phyloP scores from a whole-genome alignment of 2,329 filamentous ascomycete species.

The Delphinella strobiligena region DNA sequence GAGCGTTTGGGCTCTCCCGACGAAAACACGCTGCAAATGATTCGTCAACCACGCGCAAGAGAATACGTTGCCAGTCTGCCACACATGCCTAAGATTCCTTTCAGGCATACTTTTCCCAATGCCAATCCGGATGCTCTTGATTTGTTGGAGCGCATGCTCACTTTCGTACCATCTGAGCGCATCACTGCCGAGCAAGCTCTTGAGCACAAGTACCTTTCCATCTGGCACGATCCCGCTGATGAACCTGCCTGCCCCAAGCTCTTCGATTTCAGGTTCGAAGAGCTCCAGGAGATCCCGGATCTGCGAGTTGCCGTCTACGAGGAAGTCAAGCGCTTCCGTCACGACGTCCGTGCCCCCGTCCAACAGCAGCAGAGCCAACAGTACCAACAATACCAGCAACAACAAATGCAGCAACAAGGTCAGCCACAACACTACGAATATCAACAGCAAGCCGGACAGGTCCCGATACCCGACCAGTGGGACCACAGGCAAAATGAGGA shows the following conservation, averaged over 20 bases:
- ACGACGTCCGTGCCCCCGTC: slow-evolving; percentile 26
- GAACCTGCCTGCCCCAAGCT: slow-evolving; percentile 87
- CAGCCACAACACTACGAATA: slow-evolving; percentile 31
- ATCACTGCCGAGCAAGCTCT: slow-evolving; percentile 92
- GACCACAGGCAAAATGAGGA: slow-evolving; percentile 47
- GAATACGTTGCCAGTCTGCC: slow-evolving; percentile 85
- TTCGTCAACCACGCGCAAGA: slow-evolving; percentile 88
- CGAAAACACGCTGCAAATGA: slow-evolving; percentile 84
- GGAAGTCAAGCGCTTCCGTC: slow-evolving; percentile 82
- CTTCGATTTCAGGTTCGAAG: slow-evolving; percentile 97
- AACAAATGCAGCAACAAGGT: slow-evolving; percentile 23
- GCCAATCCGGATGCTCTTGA: slow-evolving; percentile 95
- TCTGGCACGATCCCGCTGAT: slow-evolving; percentile 97
- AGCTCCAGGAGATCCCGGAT: slow-evolving; percentile 86
- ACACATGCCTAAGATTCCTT: slow-evolving; percentile 86
- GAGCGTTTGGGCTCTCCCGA: slow-evolving; percentile 96
- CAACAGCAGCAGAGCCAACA: slow-evolving; percentile 32
- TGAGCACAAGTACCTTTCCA: slow-evolving; percentile 90
- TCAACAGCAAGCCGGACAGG: slow-evolving; percentile 26
- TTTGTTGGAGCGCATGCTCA: slow-evolving; percentile 91
- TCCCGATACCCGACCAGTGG: slow-evolving; percentile 52
- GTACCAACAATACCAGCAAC: slow-evolving; percentile 27
- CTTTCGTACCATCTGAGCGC: slow-evolving; percentile 87
- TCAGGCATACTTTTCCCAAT: slow-evolving; percentile 77
- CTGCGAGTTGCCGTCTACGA: slow-evolving; percentile 97